Base-by-base conservation (phyloP, 495 filamentous ascomycete genomes). In the Pyrenula aspistea region DNA sequence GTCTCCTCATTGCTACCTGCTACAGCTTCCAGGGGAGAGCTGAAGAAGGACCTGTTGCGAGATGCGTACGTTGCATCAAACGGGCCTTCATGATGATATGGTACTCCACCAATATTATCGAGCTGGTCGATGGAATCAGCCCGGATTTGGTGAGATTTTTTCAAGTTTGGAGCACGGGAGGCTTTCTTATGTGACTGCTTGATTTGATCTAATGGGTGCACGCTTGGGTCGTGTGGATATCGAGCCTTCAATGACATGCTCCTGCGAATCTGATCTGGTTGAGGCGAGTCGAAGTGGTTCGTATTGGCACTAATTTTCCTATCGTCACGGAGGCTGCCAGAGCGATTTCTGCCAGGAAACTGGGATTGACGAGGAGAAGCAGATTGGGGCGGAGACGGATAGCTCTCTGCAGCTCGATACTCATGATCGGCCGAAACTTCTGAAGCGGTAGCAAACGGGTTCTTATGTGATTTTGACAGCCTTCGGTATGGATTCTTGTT, bases 391-490 rank as follows among this genome's bases (percentile, higher is more conserved):
- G 57, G 23, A 61, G 62, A 12, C 63, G 62, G 51, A 59, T 52
- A 52, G n/a, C 31, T 42, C 15, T 42, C 31, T 4, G 31, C 31
- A 42, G 57, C 24, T 57, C 59, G 36, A 58, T 57, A 55, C 48
- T 56, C 53, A 4, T 24, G n/a, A 10, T 8, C 22, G 58, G 66
- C 71, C 42, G 58, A 64, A 25, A 68, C 70, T 53, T 62, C 93
- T 81, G 80, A 97, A 97, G 15, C 92, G 87, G 66, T 93, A 92
- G 62, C 89, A 86, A 78, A 98, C 96, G 66, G 97, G 93, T 67
- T 97, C 93, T 67, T 96, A 47, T 54, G 64, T 61, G 58, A 60
- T 63, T 31, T 55, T 65, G 61, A 58, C 70, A 71, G 52, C 57
- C 61, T 25, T 71, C 65, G 19, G 23, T 61, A 59, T 20, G 60